Evolutionary conservation across 352 stramenopile species (phyloP), one percentile per base, ranked within the genome.

Genomic region (Phytophthora gonapodyides): DNA sequence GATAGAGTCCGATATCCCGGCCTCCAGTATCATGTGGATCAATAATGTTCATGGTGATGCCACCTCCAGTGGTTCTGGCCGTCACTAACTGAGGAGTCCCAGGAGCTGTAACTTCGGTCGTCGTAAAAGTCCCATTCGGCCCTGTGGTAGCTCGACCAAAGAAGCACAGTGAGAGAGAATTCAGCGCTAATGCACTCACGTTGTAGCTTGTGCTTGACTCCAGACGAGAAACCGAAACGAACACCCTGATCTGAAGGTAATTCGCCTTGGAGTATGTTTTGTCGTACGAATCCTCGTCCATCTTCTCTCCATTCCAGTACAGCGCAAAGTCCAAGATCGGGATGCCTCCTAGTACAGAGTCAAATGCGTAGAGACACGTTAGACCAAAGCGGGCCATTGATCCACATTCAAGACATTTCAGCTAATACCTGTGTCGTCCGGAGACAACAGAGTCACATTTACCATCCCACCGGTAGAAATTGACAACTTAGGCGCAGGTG

Each of bases 1-100:
- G 46, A 59, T 82, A 85, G 2, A 27, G 55, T 8, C 56, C 52
- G 17, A 89, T 86, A 4, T 49, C 34, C 11, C 64, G 42, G 15
- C 80, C 80, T 6, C 80, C 80, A 15, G 64, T 82, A 36, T 89
- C 80, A 19, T 75, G 65, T 3, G 78, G 78, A 46, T 83, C 66
- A 31, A 79, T 38, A 1, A 89, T 44, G 6, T 17, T 66, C 47
- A 89, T 44, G 7, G 73, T 78, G 30, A 89, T 78, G 0, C 80
- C 80, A 16, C 77, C 80, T 0, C 80, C 80, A 4, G 80, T 87
- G 33, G 60, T 56, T 35, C 50, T 67, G 27, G 55, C 51, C 6
- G 52, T 43, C 7, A 41, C 57, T 8, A 86, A 40, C 11, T 19
- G 36, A 11, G 80, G 80, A 8, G 50, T 10, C 2, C 63, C 70